phyloP scores from a whole-genome alignment of 2,329 filamentous ascomycete species.

The Fusarium sp. region DNA sequence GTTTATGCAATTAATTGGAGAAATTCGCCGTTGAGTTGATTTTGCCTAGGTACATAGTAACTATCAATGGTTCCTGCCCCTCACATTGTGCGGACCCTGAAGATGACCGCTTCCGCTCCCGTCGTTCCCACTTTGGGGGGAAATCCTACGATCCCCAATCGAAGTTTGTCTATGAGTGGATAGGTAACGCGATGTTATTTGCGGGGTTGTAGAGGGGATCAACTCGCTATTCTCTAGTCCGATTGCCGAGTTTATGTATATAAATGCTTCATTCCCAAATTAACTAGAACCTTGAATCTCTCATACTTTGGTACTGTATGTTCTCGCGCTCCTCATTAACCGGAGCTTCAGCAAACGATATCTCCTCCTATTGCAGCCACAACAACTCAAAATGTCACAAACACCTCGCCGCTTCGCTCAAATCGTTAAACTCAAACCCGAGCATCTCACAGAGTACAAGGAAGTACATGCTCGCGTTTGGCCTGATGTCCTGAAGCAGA shows the following conservation, averaged over 20 bases:
- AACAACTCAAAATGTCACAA: constrained; percentile 42
- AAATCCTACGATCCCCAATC: constrained; percentile 13
- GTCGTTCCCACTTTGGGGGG: constrained; percentile 7
- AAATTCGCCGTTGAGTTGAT: not conserved
- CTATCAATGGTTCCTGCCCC: not conserved
- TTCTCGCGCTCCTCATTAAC: not conserved
- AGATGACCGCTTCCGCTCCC: constrained; percentile 9
- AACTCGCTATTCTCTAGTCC: constrained; percentile 38
- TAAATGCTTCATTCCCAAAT: constrained; percentile 7
- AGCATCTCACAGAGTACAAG: constrained; percentile 76
- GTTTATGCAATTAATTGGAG: not conserved
- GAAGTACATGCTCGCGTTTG: constrained; percentile 78
- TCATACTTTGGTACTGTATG: not conserved
- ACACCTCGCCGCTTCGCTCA: constrained; percentile 72
- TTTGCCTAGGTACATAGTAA: not conserved
- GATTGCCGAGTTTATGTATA: constrained; percentile 31
- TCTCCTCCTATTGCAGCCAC: not conserved
- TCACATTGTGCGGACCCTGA: constrained; percentile 29
- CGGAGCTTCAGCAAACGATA: not conserved
- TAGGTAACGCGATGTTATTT: constrained; percentile 1
- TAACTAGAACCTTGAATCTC: not conserved
- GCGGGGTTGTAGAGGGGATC: constrained; percentile 28
- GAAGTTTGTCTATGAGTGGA: not conserved
- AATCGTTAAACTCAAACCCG: constrained; percentile 77
- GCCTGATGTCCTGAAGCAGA: constrained; percentile 81